A percentile compares a stretch with the other conserved stretches of the same genome.
Conservation (phyloP, 2,329 filamentous ascomycete species). For the Cadophora malorum region DNA sequence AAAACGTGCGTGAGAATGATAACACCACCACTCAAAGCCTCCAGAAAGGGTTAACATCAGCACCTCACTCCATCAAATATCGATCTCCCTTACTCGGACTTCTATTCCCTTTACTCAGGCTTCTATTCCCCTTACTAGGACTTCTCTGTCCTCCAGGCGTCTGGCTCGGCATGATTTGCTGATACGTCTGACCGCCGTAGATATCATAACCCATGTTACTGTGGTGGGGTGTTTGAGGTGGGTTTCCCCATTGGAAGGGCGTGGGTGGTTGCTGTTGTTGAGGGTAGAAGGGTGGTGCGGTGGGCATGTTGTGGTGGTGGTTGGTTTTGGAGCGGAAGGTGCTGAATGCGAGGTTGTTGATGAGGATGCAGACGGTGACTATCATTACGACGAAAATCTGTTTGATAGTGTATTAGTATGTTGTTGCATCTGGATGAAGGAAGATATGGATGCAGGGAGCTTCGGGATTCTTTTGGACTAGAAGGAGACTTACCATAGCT, state of each 20-base stretch:
- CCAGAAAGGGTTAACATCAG: not conserved
- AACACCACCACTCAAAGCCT: not conserved
- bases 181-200: conserved; percentile 34
- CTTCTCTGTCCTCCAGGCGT: conserved; percentile 38
- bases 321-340: conserved; percentile 41
- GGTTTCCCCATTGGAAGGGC: conserved; percentile 40
- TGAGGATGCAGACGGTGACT: conserved; percentile 55
- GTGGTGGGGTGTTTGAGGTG: conserved; percentile 40
- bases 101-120: conserved; percentile 38
- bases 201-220: conserved; percentile 34
- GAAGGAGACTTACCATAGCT: conserved; percentile 61
- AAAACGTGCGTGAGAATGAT: not conserved
- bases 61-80: conserved; percentile 15
- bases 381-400: conserved; percentile 60
- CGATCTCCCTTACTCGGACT: conserved; percentile 41
- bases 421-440: not conserved
- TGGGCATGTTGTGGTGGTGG: conserved; percentile 36
- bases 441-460: not conserved
- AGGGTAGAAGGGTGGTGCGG: conserved; percentile 35
- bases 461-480: not conserved
- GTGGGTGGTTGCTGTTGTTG: conserved; percentile 24
- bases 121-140: conserved; percentile 40
- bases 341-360: conserved; percentile 58
- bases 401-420: not conserved
- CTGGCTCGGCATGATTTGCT: conserved; percentile 41